A percentile compares a stretch with the other conserved stretches of the same genome.
phyloP scores from a whole-genome alignment of 2,329 filamentous ascomycete genomes.

The Drechslera avenae region DNA sequence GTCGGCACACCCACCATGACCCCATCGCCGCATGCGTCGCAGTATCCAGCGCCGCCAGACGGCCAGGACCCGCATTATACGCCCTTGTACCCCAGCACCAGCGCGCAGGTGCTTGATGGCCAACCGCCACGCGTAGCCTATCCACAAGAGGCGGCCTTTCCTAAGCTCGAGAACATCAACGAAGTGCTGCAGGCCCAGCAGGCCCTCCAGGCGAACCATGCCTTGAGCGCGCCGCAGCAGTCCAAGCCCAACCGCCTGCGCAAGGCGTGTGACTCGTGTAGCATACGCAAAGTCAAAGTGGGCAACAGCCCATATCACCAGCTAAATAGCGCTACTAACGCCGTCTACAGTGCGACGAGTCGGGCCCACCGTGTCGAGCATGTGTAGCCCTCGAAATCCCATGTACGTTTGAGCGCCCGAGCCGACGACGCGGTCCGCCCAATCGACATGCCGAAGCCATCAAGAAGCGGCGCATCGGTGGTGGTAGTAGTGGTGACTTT shows the following conservation, averaged over 20 bases:
- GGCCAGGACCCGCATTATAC: constrained; percentile 39
- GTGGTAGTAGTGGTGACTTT: constrained; percentile 56
- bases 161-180: constrained; percentile 46
- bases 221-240: constrained; percentile 31
- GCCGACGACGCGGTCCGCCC: constrained; percentile 66
- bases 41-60: constrained; percentile 24
- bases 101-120: constrained; percentile 12
- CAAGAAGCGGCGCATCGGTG: constrained; percentile 64
- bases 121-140: constrained; percentile 27
- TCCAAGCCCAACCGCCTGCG: constrained; percentile 46
- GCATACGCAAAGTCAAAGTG: constrained; percentile 50
- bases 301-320: neutral
- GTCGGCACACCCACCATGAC: constrained; percentile 17
- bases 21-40: constrained; percentile 18
- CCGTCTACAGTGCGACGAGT: constrained; percentile 63
- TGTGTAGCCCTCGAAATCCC: constrained; percentile 69
- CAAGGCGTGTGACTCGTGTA: constrained; percentile 52
- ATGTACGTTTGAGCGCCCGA: constrained; percentile 69
- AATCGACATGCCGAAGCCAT: constrained; percentile 70
- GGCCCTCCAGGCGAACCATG: constrained; percentile 44
- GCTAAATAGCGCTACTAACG: constrained; percentile 14
- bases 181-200: constrained; percentile 46
- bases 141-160: constrained; percentile 32
- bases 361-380: constrained; percentile 68
- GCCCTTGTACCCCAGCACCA: constrained; percentile 34